Evolutionary conservation across 2,329 filamentous ascomycete species (phyloP).

Genomic region (Pseudogymnoascus sp.): DNA sequence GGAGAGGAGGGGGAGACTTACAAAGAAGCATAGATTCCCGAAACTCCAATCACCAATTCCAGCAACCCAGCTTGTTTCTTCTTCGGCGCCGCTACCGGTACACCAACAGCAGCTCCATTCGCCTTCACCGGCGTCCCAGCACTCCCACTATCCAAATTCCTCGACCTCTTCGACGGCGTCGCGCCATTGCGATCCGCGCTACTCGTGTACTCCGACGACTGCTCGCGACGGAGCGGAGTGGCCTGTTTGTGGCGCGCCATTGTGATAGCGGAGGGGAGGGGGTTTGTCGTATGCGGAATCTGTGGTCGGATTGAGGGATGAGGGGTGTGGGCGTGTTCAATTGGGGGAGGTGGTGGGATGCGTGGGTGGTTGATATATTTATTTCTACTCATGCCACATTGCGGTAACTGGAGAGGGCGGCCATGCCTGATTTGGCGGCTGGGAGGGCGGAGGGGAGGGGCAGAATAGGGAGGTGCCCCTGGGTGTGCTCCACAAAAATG

Average conservation of each 20-base stretch:
- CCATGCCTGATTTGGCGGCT: not conserved
- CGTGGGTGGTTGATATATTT: not conserved
- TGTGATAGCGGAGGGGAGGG: not conserved
- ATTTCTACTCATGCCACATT: constrained; percentile 10
- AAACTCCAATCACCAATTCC: constrained; percentile 80
- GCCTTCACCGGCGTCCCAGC: constrained; percentile 13
- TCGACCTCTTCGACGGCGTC: constrained; percentile 28
- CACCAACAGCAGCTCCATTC: constrained; percentile 19
- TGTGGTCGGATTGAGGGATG: not conserved
- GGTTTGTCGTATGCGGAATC: not conserved
- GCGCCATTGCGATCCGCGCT: constrained; percentile 34
- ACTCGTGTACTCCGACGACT: constrained; percentile 60
- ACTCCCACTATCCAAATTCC: constrained; percentile 27
- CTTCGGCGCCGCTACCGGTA: constrained; percentile 29
- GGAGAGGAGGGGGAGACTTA: constrained; percentile 44
- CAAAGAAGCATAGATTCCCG: constrained; percentile 96
- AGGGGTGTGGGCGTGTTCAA: not conserved
- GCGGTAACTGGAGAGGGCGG: not conserved
- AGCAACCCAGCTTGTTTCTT: constrained; percentile 53
- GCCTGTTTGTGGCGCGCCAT: constrained; percentile 71
- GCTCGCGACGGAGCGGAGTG: constrained; percentile 55
- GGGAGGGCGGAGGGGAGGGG: not conserved
- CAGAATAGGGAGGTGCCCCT: not conserved
- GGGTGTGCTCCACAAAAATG: not conserved
- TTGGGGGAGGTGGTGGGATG: not conserved